These are phyloP conservation scores for Glycine latifolia DNA, from an alignment of 306 rosid genomes.

Conservation along the genomic window DNA sequence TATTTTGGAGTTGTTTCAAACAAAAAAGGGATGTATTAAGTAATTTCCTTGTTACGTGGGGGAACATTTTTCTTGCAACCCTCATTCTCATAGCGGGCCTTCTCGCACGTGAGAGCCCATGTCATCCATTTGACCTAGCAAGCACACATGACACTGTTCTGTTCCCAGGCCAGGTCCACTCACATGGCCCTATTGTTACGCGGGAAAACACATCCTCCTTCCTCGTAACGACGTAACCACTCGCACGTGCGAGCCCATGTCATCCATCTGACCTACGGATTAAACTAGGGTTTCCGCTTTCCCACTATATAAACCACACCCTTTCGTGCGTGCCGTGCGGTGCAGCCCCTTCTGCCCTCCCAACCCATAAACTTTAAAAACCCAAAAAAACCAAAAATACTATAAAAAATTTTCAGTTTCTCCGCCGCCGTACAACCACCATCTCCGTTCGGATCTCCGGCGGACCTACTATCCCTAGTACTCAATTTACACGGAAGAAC, in stretches of 20 bases:
- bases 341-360: conserved; percentile 80
- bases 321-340: conserved; percentile 56
- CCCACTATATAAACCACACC: conserved; percentile 46
- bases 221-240: too few relatives aligned
- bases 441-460: conserved; percentile 54
- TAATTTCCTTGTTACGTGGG: too few relatives aligned
- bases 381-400: conserved; percentile 39
- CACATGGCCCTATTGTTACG: conserved; percentile 6
- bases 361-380: conserved; percentile 33
- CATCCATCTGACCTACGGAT: neutral
- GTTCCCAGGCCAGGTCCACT: too few relatives aligned
- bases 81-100: too few relatives aligned
- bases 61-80: too few relatives aligned
- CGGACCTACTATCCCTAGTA: conserved; percentile 46
- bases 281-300: conserved; percentile 57
- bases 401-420: neutral
- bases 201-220: neutral
- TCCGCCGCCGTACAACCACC: conserved; percentile 19
- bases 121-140: neutral
- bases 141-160: too few relatives aligned
- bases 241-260: conserved; percentile 39
- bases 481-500: conserved; percentile 31
- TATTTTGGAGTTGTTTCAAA: too few relatives aligned
- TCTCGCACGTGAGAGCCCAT: conserved; percentile 15
- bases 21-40: too few relatives aligned